A percentile compares a stretch with the other conserved stretches of the same genome.
These are phyloP conservation scores for Aspergillus uvarum DNA, from an alignment of 2,329 filamentous ascomycete genomes.

Conservation along the genomic window DNA sequence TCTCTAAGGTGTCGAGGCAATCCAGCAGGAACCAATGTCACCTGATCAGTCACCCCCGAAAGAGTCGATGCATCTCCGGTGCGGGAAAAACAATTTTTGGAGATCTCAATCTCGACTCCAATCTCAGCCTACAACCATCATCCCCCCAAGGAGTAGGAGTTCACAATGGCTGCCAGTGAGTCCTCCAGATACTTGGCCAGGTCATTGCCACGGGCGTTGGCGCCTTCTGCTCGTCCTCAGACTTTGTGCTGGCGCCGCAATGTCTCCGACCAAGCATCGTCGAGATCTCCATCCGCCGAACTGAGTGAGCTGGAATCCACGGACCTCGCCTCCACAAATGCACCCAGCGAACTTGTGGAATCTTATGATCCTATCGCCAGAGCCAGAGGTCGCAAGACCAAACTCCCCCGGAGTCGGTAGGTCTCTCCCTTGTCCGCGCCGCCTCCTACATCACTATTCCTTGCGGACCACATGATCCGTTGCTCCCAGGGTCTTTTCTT, in stretches of 20 bases:
- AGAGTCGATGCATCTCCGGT: conserved; percentile 16
- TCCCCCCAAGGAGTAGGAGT: not conserved
- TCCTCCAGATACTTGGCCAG: conserved; percentile 40
- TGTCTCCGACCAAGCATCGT: conserved; percentile 46
- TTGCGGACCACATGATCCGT: too few species aligned
- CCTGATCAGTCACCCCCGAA: conserved; percentile 16
- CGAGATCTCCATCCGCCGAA: conserved; percentile 31
- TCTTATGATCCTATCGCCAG: conserved; percentile 52
- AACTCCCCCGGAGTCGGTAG: conserved; percentile 56
- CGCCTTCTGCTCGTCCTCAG: conserved; percentile 32
- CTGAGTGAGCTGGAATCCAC: conserved; percentile 48
- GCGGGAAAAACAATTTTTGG: conserved; percentile 38
- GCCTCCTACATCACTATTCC: not conserved
- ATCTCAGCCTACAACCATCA: conserved; percentile 19
- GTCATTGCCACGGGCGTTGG: conserved; percentile 38
- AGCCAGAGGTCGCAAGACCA: conserved; percentile 44
- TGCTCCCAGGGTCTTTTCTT: too few species aligned
- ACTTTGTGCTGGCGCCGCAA: conserved; percentile 44
- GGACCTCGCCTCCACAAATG: conserved; percentile 46
- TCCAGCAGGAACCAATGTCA: not conserved
- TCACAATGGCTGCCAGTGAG: conserved; percentile 42
- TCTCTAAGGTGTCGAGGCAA: conserved; percentile 6
- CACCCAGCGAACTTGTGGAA: conserved; percentile 43
- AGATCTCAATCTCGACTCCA: conserved; percentile 11
- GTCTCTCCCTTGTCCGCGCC: conserved; percentile 11